phyloP scores from a whole-genome alignment of 768 basidiomycete genomes.

The Suillus sp. region DNA sequence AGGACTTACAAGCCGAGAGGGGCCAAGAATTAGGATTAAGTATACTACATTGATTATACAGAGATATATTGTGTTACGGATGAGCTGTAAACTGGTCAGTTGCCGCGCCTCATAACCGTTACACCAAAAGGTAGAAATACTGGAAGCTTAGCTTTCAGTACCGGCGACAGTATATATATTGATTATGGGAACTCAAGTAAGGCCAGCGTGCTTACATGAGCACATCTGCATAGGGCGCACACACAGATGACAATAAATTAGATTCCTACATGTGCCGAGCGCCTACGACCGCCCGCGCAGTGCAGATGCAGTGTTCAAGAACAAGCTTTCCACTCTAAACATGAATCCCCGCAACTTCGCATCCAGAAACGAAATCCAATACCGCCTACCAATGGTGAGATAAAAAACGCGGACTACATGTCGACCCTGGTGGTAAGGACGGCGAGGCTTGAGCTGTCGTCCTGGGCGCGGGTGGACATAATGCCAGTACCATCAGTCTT shows the following conservation, averaged over 20 bases:
- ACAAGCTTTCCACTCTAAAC: background rate
- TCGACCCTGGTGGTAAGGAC: slow-evolving; percentile 1
- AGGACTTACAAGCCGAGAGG: background rate
- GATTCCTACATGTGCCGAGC: background rate
- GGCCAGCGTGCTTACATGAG: no score
- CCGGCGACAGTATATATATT: no score
- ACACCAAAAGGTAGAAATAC: no score
- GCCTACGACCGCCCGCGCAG: background rate
- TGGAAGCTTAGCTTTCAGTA: no score
- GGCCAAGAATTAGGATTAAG: background rate
- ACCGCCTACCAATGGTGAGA: background rate
- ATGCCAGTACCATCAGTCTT: slow-evolving; percentile 31
- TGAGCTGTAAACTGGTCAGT: no score
- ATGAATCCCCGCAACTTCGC: background rate
- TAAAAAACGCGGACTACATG: background rate
- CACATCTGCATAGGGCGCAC: background rate
- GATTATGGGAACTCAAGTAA: no score
- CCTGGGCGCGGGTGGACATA: slow-evolving; percentile 19
- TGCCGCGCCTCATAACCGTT: no score
- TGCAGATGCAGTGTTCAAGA: background rate
- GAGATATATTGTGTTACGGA: background rate
- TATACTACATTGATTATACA: background rate
- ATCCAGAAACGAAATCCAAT: background rate
- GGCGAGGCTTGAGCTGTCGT: slow-evolving; percentile 45
- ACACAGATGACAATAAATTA: background rate